phyloP scores from a whole-genome alignment of 140 eudicot genomes.

The Erigeron philadelphicus region DNA sequence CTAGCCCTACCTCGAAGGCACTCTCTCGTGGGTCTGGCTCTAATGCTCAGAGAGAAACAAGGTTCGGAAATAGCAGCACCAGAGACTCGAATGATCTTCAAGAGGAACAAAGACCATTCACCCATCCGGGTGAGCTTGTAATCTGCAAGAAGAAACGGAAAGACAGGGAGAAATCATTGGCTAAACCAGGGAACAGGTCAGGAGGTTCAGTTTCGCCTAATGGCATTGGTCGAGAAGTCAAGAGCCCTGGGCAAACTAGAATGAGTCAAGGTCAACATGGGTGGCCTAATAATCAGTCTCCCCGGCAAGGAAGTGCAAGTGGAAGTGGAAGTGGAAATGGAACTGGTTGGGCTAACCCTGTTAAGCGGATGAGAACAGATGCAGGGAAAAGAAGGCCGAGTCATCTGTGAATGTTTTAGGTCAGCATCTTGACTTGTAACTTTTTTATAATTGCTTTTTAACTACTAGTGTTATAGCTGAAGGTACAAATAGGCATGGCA shows the following conservation, averaged over 20 bases:
- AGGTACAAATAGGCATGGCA: slow-evolving; percentile 22
- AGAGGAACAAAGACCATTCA: slow-evolving; percentile 44
- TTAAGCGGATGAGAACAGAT: slow-evolving; percentile 79
- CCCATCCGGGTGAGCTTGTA: slow-evolving; percentile 96
- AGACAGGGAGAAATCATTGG: slow-evolving; percentile 65
- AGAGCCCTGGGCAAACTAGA: slow-evolving; percentile 53
- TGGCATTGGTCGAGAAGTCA: slow-evolving; percentile 38
- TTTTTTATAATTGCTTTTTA: slow-evolving; percentile 16
- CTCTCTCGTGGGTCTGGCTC: slow-evolving; percentile 47
- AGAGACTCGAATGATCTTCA: slow-evolving; percentile 25
- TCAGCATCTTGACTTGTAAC: slow-evolving; percentile 24
- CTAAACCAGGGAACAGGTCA: slow-evolving; percentile 40
- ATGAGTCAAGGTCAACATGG: slow-evolving; percentile 46
- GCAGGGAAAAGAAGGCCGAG: slow-evolving; percentile 81
- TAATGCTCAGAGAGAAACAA: slow-evolving; percentile 37
- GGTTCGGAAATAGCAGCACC: slow-evolving; percentile 45
- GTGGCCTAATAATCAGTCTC: slow-evolving; percentile 36
- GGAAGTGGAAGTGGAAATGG: slow-evolving; percentile 45
- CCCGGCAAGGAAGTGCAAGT: slow-evolving; percentile 42
- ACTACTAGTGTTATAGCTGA: slow-evolving; percentile 25
- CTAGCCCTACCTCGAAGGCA: slow-evolving; percentile 46
- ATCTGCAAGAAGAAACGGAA: slow-evolving; percentile 90
- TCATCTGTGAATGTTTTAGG: slow-evolving; percentile 42
- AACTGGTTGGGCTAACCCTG: slow-evolving; percentile 91
- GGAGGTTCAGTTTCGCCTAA: slow-evolving; percentile 58